Evolutionary conservation across 768 basidiomycete species (phyloP).

Genomic region (Trametes cubensis): DNA sequence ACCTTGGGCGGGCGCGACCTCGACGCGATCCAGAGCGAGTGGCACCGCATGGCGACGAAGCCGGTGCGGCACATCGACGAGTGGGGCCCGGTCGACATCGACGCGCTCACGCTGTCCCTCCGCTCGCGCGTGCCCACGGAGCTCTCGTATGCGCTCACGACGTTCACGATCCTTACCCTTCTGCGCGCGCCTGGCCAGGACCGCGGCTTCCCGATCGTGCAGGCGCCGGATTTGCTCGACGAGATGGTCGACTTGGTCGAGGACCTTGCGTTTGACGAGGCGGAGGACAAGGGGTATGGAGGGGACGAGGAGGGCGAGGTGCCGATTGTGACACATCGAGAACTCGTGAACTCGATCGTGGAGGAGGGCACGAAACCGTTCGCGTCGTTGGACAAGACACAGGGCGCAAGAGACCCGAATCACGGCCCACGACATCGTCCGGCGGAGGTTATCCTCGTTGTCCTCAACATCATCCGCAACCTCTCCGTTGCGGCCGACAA

Average conservation of each 20-base stretch:
- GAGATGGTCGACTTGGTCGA: conserved; percentile 87
- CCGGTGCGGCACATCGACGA: conserved; percentile 75
- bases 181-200: conserved; percentile 54
- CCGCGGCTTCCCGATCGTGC: conserved; percentile 70
- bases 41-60: conserved; percentile 52
- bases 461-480: conserved; percentile 85
- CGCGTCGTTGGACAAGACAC: conserved; percentile 51
- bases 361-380: conserved; percentile 65
- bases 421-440: conserved; percentile 66
- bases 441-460: conserved; percentile 66
- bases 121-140: conserved; percentile 84
- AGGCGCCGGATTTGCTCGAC: conserved; percentile 80
- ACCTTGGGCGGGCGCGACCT: conserved; percentile 84
- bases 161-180: conserved; percentile 78
- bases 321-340: conserved; percentile 62
- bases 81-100: conserved; percentile 89
- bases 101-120: conserved; percentile 90
- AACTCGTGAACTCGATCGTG: conserved; percentile 58
- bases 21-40: conserved; percentile 64
- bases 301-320: conserved; percentile 15
- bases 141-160: conserved; percentile 87
- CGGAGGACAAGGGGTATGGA: conserved; percentile 41
- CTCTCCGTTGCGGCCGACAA: conserved; percentile 79
- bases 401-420: conserved; percentile 52
- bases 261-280: conserved; percentile 71